Evolutionary conservation across 331 rosid species (phyloP).

Genomic region (Prunus yedoensis): DNA sequence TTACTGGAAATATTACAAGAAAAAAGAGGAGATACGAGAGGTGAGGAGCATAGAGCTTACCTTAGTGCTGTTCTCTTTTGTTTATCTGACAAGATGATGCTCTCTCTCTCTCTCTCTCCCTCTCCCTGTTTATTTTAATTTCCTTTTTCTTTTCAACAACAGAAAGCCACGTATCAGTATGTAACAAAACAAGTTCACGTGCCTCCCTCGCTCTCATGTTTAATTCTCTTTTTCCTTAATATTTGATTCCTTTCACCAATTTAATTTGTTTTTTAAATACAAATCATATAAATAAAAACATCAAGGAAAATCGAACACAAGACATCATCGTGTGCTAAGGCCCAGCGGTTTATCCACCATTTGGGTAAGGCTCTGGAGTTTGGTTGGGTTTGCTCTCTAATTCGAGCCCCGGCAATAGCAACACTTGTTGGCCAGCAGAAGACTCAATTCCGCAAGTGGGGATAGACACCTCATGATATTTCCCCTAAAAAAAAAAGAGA

Average conservation of each 20-base stretch:
- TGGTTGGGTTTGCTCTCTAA: no score
- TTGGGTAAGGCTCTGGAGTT: no score
- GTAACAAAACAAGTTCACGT: neutral
- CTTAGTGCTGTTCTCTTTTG: slow-evolving; percentile 8
- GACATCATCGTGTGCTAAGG: no score
- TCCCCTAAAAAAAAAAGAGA: no score
- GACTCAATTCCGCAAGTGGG: no score
- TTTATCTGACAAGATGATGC: neutral
- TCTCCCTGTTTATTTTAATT: neutral
- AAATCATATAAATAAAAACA: no score
- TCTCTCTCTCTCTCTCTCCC: neutral
- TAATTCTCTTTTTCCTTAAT: neutral
- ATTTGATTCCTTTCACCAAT: neutral
- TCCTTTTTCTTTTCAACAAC: neutral
- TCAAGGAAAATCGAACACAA: no score
- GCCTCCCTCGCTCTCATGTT: neutral
- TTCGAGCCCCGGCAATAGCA: no score
- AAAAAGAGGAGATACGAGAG: slow-evolving; percentile 12
- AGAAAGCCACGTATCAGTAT: neutral
- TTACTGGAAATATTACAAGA: neutral
- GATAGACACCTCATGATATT: no score
- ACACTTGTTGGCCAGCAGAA: fast-evolving
- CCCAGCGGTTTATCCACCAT: no score
- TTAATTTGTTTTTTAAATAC: neutral
- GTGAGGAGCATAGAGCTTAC: slow-evolving; percentile 10